Conservation (phyloP, 2,329 filamentous ascomycete species). For the Botrytis fabae region DNA sequence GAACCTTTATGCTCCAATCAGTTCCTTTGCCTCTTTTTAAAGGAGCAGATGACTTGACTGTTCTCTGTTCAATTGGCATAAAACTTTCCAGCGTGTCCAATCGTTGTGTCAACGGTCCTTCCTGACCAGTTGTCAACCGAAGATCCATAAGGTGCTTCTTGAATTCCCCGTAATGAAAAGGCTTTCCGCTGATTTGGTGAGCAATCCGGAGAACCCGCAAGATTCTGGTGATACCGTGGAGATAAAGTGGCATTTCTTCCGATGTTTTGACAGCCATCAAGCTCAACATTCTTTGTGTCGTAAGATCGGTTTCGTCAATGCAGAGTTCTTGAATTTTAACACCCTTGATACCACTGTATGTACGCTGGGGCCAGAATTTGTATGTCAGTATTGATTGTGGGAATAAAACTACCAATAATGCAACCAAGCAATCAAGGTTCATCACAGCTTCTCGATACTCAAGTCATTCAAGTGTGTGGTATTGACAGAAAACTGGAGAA, state of each 20-base stretch:
- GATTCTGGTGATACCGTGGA: conserved; percentile 49
- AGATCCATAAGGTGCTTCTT: conserved; percentile 39
- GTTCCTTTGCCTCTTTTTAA: conserved; percentile 19
- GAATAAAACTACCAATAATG: not conserved
- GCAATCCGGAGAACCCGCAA: conserved; percentile 52
- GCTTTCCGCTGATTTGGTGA: conserved; percentile 37
- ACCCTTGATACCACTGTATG: not conserved
- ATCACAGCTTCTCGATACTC: not conserved
- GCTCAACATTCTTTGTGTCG: conserved; percentile 52
- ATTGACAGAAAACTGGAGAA: not conserved
- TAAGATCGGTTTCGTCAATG: conserved; percentile 50
- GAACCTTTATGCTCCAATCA: conserved; percentile 32
- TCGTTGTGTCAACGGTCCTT: conserved; percentile 56
- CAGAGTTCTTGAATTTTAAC: not conserved
- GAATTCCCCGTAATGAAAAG: conserved; percentile 50
- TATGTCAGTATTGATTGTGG: not conserved
- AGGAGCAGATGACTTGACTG: not conserved
- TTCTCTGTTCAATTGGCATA: conserved; percentile 45
- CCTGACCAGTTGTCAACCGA: conserved; percentile 52
- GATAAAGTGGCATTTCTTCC: conserved; percentile 51
- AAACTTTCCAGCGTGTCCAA: conserved; percentile 66
- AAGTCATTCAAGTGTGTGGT: not conserved
- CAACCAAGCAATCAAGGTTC: not conserved
- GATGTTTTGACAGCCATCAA: conserved; percentile 50
- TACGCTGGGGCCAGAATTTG: not conserved